phyloP scores from a whole-genome alignment of 345 rosid genomes.

The Luvunga scandens region DNA sequence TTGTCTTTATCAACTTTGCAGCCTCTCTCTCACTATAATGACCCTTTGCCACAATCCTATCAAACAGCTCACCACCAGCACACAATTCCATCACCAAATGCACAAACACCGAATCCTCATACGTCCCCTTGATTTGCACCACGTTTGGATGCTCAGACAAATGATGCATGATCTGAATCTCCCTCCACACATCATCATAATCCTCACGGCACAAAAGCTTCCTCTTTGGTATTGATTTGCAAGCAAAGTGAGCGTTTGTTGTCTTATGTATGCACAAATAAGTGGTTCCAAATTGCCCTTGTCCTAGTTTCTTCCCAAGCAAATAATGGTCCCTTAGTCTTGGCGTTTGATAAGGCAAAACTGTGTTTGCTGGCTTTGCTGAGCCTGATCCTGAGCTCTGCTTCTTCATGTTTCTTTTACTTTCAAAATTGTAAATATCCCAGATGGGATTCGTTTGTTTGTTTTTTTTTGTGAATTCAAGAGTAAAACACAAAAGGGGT shows the following conservation, averaged over 20 bases:
- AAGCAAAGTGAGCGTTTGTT: slow-evolving; percentile 51
- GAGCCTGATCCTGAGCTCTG: slow-evolving; percentile 17
- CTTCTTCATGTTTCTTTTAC: slow-evolving; percentile 12
- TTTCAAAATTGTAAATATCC: background rate
- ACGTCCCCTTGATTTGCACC: slow-evolving; percentile 81
- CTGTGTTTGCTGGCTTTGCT: slow-evolving; percentile 44
- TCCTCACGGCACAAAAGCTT: slow-evolving; percentile 91
- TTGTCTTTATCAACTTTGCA: slow-evolving; percentile 74
- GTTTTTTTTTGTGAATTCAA: background rate
- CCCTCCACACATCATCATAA: slow-evolving; percentile 93
- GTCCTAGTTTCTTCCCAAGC: slow-evolving; percentile 86
- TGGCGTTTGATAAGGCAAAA: slow-evolving; percentile 85
- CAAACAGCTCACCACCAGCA: slow-evolving; percentile 95
- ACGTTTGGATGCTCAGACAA: slow-evolving; percentile 80
- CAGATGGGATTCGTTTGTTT: slow-evolving; percentile 13
- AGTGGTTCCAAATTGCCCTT: slow-evolving; percentile 94
- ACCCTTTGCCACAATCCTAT: slow-evolving; percentile 86
- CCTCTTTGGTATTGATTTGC: slow-evolving; percentile 93
- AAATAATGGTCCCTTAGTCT: slow-evolving; percentile 73
- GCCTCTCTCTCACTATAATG: slow-evolving; percentile 94
- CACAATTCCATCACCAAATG: slow-evolving; percentile 98
- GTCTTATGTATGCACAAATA: slow-evolving; percentile 72
- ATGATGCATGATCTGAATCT: slow-evolving; percentile 99
- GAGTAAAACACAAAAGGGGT: background rate
- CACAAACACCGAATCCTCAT: slow-evolving; percentile 85